Evolutionary conservation across 352 stramenopile species (phyloP).

Genomic region (Pythium utonaiense): DNA sequence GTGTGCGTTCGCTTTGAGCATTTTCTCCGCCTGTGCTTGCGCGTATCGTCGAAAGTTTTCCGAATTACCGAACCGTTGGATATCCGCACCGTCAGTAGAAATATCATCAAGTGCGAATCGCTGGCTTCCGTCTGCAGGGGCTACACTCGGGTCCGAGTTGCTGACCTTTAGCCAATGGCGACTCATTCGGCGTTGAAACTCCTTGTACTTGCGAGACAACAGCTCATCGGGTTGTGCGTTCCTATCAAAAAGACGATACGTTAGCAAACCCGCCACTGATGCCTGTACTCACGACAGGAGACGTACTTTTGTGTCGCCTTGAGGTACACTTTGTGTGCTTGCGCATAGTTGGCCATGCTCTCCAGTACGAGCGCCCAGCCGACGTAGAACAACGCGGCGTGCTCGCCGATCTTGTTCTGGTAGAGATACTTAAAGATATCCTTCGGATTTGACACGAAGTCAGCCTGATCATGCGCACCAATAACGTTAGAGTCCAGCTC

Average conservation of each 20-base stretch:
- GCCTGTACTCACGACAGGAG: too few species aligned
- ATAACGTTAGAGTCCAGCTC: too few species aligned
- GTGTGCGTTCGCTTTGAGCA: conserved; percentile 59
- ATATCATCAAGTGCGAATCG: conserved; percentile 63
- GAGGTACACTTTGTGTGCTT: conserved; percentile 85
- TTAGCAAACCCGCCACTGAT: not conserved
- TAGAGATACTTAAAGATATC: conserved; percentile 90
- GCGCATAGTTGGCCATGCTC: conserved; percentile 73
- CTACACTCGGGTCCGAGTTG: conserved; percentile 28
- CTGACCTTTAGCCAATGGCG: conserved; percentile 76
- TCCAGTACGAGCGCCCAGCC: conserved; percentile 83
- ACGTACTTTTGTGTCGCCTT: conserved; percentile 85
- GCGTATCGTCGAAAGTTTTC: conserved; percentile 67
- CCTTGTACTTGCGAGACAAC: conserved; percentile 71
- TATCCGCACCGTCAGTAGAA: conserved; percentile 40
- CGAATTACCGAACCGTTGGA: conserved; percentile 50
- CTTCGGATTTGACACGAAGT: conserved; percentile 82
- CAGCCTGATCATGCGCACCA: conserved; percentile 41
- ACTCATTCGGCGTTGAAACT: conserved; percentile 82
- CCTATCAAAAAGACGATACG: conserved; percentile 25
- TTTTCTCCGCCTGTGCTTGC: conserved; percentile 45
- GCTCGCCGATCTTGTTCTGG: conserved; percentile 82
- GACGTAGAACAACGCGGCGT: conserved; percentile 81
- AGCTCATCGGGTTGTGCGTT: conserved; percentile 68
- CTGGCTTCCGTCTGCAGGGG: conserved; percentile 40